Evolutionary conservation across 495 filamentous ascomycete species (phyloP).

Genomic region (Penicillium coprophilum): DNA sequence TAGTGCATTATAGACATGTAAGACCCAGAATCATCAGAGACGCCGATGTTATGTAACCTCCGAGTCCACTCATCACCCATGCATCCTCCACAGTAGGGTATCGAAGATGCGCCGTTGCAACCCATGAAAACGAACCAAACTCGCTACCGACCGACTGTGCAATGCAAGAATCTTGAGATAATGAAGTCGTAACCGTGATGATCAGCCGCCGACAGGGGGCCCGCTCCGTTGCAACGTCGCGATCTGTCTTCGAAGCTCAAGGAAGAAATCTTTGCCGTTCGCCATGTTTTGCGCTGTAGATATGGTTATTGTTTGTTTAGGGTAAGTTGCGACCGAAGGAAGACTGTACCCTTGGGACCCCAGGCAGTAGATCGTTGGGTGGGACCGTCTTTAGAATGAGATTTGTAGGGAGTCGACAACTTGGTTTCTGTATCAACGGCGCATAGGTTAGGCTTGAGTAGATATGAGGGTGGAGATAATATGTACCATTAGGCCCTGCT

Average conservation of each 20-base stretch:
- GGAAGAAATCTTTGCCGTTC: slow-evolving; percentile 55
- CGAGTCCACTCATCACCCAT: slow-evolving; percentile 25
- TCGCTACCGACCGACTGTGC: slow-evolving; percentile 23
- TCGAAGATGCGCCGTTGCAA: slow-evolving; percentile 35
- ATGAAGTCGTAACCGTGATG: slow-evolving; percentile 7
- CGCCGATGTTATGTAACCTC: slow-evolving; percentile 31
- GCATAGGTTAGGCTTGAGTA: slow-evolving; percentile 9
- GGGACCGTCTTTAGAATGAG: slow-evolving; percentile 40
- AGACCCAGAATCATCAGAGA: slow-evolving; percentile 22
- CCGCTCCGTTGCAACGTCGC: slow-evolving; percentile 42
- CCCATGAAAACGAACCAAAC: slow-evolving; percentile 26
- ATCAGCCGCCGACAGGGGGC: slow-evolving; percentile 46
- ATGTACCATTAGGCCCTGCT: slow-evolving; percentile 33
- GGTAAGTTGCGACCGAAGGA: neutral
- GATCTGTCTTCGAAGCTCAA: slow-evolving; percentile 54
- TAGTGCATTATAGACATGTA: slow-evolving; percentile 12
- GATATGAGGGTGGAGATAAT: neutral
- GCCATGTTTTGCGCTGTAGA: slow-evolving; percentile 51
- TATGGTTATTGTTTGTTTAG: slow-evolving; percentile 15
- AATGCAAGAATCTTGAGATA: slow-evolving; percentile 21
- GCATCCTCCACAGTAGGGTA: slow-evolving; percentile 32
- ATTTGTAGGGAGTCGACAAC: slow-evolving; percentile 38
- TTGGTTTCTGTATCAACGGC: slow-evolving; percentile 31
- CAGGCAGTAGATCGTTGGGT: slow-evolving; percentile 44
- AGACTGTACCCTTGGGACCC: slow-evolving; percentile 49